A percentile compares a stretch with the other conserved stretches of the same genome.
Evolutionary conservation across 768 basidiomycete genomes (phyloP).

Genomic region (Kwoniella dendrophila): DNA sequence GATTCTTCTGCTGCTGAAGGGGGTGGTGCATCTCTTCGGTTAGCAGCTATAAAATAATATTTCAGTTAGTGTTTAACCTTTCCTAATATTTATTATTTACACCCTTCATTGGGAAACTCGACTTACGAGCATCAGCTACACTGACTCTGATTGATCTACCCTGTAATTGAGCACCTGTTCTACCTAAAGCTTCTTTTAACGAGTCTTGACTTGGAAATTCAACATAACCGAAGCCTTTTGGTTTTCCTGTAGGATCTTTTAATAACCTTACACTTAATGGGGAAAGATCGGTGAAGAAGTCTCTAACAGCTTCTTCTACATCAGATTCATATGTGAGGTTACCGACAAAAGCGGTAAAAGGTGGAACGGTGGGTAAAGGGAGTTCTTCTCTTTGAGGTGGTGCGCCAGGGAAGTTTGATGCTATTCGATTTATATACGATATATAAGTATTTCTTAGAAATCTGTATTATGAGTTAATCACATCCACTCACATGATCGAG

Average conservation of each 20-base stretch:
- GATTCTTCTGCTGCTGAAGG: conserved; percentile 78
- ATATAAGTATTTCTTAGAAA: no score
- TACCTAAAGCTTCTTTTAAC: conserved; percentile 77
- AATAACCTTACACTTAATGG: conserved; percentile 88
- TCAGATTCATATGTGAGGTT: conserved; percentile 92
- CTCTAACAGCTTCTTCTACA: conserved; percentile 71
- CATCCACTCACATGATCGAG: conserved; percentile 24
- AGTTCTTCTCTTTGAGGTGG: conserved; percentile 78
- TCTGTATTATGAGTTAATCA: not conserved
- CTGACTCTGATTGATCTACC: conserved; percentile 83
- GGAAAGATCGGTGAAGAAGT: conserved; percentile 70
- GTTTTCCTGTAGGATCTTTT: conserved; percentile 82
- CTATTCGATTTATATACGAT: not conserved
- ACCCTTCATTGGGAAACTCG: conserved; percentile 42
- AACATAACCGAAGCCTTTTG: conserved; percentile 97
- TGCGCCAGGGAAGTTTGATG: conserved; percentile 36
- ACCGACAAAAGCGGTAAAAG: conserved; percentile 95
- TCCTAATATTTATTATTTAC: no score
- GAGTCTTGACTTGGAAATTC: conserved; percentile 87
- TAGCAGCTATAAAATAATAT: not conserved
- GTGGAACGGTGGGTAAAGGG: conserved; percentile 91
- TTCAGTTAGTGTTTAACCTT: no score
- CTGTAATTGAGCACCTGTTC: conserved; percentile 70
- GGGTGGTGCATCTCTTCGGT: conserved; percentile 57
- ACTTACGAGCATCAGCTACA: conserved; percentile 94